Evolutionary conservation across 2,329 filamentous ascomycete species (phyloP), one percentile per base, ranked within the genome.

Genomic region (Fusarium annulatum): DNA sequence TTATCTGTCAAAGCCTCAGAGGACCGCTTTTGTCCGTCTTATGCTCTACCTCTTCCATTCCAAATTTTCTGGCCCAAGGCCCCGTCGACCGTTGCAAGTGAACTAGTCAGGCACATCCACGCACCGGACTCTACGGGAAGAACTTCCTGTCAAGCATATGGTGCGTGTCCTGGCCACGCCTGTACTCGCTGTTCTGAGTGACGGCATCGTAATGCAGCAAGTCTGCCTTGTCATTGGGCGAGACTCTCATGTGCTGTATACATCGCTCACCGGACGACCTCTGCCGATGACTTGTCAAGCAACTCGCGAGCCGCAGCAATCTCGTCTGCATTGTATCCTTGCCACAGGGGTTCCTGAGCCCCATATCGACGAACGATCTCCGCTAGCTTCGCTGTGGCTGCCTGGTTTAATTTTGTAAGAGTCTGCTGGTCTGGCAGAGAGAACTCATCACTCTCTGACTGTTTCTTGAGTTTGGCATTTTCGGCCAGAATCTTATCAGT

Each of bases 281-380:
- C 76, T 30, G 81, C 77, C 42, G 84, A 82, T 70, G 89, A 87
- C 69, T 86, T 85, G 64, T 89, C 87, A 42, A 95, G 83, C 67
- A 95, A 84, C 74, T 91, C 90, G 76, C 89, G 88, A 55, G 92
- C 93, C 18, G 93, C 93, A 76, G 89, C 88, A 57, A 97, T 84
- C 80, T 97, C 94, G 7, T 88, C 87, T 77, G 88, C 85, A 65
- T 92, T 89, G 81, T 94, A 96, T 14, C 93, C 94, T 77, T 89
- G 86, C 92, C 93, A 95, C 23, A 89, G 88, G 71, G 86, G 86
- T 81, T 94, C 89, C 64, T 88, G 85, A 56, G 88, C 85, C 41
- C 86, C 83, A 79, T 88, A 86, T 69, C 88, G 88, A 68, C 92
- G 88, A 69, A 95, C 89, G 76, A 96, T 95, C 80, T 96, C 93